Conservation (phyloP, 805 yeast genomes). For the Saturnispora quitensis region DNA sequence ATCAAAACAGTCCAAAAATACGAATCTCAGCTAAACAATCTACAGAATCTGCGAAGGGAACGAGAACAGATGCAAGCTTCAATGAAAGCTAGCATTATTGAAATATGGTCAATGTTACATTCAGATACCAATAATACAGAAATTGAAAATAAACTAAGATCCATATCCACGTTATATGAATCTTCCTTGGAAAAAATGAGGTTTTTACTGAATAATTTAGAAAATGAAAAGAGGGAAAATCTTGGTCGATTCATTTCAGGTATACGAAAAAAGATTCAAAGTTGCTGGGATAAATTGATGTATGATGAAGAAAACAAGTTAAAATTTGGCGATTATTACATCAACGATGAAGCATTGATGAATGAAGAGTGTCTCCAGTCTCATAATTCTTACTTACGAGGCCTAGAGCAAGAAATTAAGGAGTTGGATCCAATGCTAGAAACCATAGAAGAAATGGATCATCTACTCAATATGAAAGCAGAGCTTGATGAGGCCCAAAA, state of each 20-base stretch:
- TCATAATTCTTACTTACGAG: slow-evolving; percentile 55
- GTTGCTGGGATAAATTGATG: slow-evolving; percentile 54
- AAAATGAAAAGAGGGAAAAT: slow-evolving; percentile 49
- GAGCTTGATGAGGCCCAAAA: slow-evolving; percentile 60
- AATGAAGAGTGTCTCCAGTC: slow-evolving; percentile 53
- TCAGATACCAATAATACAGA: slow-evolving; percentile 27
- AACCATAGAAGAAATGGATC: slow-evolving; percentile 46
- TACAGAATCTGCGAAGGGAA: slow-evolving; percentile 27
- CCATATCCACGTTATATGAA: slow-evolving; percentile 40
- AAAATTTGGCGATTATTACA: slow-evolving; percentile 36
- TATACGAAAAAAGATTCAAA: slow-evolving; percentile 48
- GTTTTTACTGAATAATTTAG: slow-evolving; percentile 47
- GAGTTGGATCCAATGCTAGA: slow-evolving; percentile 46
- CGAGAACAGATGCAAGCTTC: slow-evolving; percentile 29
- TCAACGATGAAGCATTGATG: slow-evolving; percentile 29
- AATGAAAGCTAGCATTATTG: slow-evolving; percentile 22
- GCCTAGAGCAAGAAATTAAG: slow-evolving; percentile 41
- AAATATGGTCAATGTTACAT: slow-evolving; percentile 36
- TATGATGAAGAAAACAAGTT: slow-evolving; percentile 44
- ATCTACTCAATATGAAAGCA: slow-evolving; percentile 48
- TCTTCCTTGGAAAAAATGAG: slow-evolving; percentile 42
- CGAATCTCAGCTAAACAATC: slow-evolving; percentile 6
- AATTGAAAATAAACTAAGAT: slow-evolving; percentile 29
- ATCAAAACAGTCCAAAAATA: slow-evolving; percentile 13
- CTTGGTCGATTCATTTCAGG: slow-evolving; percentile 62